Evolutionary conservation across 2,329 filamentous ascomycete genomes (phyloP).

Genomic region (Ophiosphaerella korrae): DNA sequence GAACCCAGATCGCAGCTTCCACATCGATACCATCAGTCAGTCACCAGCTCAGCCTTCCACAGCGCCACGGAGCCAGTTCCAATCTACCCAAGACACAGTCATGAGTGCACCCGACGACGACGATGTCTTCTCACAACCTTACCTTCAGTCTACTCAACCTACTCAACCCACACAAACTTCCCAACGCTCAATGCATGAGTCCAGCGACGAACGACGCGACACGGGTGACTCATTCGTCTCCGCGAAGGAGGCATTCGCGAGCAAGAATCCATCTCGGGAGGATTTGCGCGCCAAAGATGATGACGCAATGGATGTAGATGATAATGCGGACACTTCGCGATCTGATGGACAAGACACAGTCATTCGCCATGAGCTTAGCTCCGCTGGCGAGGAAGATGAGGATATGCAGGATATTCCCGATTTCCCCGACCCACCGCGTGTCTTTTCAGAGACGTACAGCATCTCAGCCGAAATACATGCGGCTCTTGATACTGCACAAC

Average conservation of each 20-base stretch:
- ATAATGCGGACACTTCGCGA: slow-evolving; percentile 25
- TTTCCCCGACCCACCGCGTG: slow-evolving; percentile 27
- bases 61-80: slow-evolving; percentile 39
- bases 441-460: slow-evolving; percentile 37
- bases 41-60: slow-evolving; percentile 30
- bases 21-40: slow-evolving; percentile 47
- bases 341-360: slow-evolving; percentile 33
- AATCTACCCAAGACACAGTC: slow-evolving; percentile 38
- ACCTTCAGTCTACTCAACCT: slow-evolving; percentile 40
- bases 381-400: slow-evolving; percentile 20
- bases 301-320: slow-evolving; percentile 41
- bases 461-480: slow-evolving; percentile 41
- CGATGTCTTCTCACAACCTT: slow-evolving; percentile 39
- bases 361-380: slow-evolving; percentile 29
- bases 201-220: slow-evolving; percentile 36
- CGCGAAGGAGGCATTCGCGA: slow-evolving; percentile 51
- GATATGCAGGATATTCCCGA: slow-evolving; percentile 24
- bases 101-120: slow-evolving; percentile 33
- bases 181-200: slow-evolving; percentile 23
- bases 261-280: slow-evolving; percentile 37
- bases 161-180: slow-evolving; percentile 39
- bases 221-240: slow-evolving; percentile 56
- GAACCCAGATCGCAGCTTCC: slow-evolving; percentile 27
- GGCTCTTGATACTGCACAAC: slow-evolving; percentile 33
- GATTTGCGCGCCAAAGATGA: slow-evolving; percentile 24